These are phyloP conservation scores for Sclerotinia glacialis DNA, from an alignment of 2,329 filamentous ascomycete species.

Conservation along the genomic window DNA sequence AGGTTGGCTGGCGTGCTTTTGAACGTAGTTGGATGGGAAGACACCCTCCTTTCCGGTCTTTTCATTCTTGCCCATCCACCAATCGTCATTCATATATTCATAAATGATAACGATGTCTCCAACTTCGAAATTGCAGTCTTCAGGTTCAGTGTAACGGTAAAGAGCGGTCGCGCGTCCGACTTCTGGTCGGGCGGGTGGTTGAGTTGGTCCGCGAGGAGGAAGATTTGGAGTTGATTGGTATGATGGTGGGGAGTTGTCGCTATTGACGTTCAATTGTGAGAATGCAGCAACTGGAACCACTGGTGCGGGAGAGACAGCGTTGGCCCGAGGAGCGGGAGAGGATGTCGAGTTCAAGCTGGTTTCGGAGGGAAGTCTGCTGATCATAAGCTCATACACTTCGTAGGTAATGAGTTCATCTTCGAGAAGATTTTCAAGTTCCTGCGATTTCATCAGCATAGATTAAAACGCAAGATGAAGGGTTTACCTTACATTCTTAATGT, in stretches of 20 bases:
- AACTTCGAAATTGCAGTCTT: slow-evolving; percentile 76
- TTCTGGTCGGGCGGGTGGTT: slow-evolving; percentile 47
- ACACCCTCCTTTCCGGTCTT: slow-evolving; percentile 84
- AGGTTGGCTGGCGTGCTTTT: slow-evolving; percentile 53
- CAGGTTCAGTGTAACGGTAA: slow-evolving; percentile 77
- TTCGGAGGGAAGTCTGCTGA: slow-evolving; percentile 70
- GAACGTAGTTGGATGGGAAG: slow-evolving; percentile 89
- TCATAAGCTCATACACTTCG: slow-evolving; percentile 71
- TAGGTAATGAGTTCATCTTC: slow-evolving; percentile 78
- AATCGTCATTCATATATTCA: slow-evolving; percentile 95
- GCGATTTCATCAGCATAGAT: slow-evolving; percentile 26
- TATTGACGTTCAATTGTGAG: slow-evolving; percentile 29
- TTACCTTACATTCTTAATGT: slow-evolving; percentile 40
- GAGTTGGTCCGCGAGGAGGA: slow-evolving; percentile 26
- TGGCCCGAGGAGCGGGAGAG: slow-evolving; percentile 22
- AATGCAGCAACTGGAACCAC: slow-evolving; percentile 35
- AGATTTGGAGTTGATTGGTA: slow-evolving; percentile 39
- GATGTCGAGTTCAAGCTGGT: slow-evolving; percentile 48
- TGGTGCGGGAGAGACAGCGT: slow-evolving; percentile 42
- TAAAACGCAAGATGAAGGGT: neutral
- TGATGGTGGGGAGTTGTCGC: slow-evolving; percentile 28
- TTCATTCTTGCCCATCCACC: slow-evolving; percentile 89
- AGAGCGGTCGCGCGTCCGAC: slow-evolving; percentile 75
- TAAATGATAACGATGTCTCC: slow-evolving; percentile 77
- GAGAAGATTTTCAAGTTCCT: slow-evolving; percentile 90